These are phyloP conservation scores for Isabelozyma gotoi DNA, from an alignment of 805 yeast species.

Conservation along the genomic window DNA sequence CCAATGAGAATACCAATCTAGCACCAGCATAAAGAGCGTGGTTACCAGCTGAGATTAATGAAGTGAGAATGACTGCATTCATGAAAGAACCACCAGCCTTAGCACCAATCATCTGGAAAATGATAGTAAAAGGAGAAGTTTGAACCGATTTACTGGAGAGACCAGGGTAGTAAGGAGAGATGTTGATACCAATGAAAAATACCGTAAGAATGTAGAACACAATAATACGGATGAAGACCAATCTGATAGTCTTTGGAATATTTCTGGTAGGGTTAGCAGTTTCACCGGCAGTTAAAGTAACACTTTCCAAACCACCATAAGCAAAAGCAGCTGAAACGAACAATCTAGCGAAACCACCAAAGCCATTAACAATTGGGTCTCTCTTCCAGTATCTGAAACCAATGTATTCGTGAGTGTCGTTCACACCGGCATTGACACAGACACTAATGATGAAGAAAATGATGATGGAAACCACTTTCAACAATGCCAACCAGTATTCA, in stretches of 20 bases:
- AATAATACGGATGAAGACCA: slow-evolving; percentile 31
- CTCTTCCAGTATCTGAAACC: slow-evolving; percentile 48
- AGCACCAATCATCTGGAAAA: slow-evolving; percentile 43
- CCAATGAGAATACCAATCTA: slow-evolving; percentile 49
- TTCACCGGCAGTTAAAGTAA: slow-evolving; percentile 36
- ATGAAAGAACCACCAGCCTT: slow-evolving; percentile 41
- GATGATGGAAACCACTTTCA: slow-evolving; percentile 50
- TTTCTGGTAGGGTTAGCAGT: slow-evolving; percentile 26
- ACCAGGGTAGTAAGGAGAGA: slow-evolving; percentile 37
- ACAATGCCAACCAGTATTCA: slow-evolving; percentile 37
- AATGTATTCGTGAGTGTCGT: slow-evolving; percentile 38
- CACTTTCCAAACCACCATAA: slow-evolving; percentile 48
- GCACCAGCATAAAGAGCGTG: slow-evolving; percentile 54
- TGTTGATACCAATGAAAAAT: slow-evolving; percentile 42
- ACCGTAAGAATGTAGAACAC: slow-evolving; percentile 37
- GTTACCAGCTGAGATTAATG: slow-evolving; percentile 56
- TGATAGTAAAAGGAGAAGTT: slow-evolving; percentile 44
- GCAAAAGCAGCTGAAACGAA: slow-evolving; percentile 55
- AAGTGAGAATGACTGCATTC: slow-evolving; percentile 57
- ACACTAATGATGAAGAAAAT: slow-evolving; percentile 58
- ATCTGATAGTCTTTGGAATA: slow-evolving; percentile 30
- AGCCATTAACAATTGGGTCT: slow-evolving; percentile 53
- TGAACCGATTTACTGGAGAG: slow-evolving; percentile 25
- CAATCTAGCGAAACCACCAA: slow-evolving; percentile 49
- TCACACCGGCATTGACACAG: slow-evolving; percentile 59